phyloP scores from a whole-genome alignment of 352 stramenopile genomes.

The Phytopythium ostracodes region DNA sequence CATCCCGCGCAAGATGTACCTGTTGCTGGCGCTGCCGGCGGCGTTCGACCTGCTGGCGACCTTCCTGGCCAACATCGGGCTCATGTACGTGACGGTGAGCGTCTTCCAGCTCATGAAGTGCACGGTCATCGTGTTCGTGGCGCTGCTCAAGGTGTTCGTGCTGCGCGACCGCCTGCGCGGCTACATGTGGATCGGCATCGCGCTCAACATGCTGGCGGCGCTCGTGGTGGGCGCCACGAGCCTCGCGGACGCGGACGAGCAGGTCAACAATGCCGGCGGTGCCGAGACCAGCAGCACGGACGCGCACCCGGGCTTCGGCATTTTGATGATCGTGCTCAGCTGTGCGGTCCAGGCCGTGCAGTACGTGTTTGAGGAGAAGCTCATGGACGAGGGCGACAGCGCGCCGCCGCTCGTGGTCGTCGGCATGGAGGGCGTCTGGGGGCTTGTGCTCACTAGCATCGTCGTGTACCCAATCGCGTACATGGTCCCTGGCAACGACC shows the following conservation, averaged over 20 bases:
- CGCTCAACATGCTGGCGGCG: constrained; percentile 92
- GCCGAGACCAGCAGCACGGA: constrained; percentile 12
- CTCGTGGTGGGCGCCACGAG: constrained; percentile 93
- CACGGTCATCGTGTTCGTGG: constrained; percentile 96
- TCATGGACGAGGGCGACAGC: constrained; percentile 93
- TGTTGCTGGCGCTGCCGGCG: constrained; percentile 90
- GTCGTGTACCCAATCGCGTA: constrained; percentile 94
- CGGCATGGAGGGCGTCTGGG: constrained; percentile 97
- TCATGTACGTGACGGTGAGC: constrained; percentile 90
- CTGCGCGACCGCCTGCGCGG: constrained; percentile 85
- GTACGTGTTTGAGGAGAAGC: constrained; percentile 98
- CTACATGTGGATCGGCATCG: constrained; percentile 97
- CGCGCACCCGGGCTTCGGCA: constrained; percentile 83
- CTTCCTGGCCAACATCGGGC: constrained; percentile 92
- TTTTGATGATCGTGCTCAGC: constrained; percentile 93
- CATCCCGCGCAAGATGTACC: constrained; percentile 92
- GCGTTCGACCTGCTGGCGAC: constrained; percentile 93
- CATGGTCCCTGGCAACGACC: constrained; percentile 88
- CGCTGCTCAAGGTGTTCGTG: constrained; percentile 94
- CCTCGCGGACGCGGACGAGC: constrained; percentile 76
- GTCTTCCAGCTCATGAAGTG: constrained; percentile 90
- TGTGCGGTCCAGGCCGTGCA: constrained; percentile 94
- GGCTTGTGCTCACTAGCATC: constrained; percentile 89
- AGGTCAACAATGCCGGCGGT: constrained; percentile 43
- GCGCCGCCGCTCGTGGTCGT: constrained; percentile 91